Evolutionary conservation across 768 basidiomycete species (phyloP).

Genomic region (Amanita molliuscula): DNA sequence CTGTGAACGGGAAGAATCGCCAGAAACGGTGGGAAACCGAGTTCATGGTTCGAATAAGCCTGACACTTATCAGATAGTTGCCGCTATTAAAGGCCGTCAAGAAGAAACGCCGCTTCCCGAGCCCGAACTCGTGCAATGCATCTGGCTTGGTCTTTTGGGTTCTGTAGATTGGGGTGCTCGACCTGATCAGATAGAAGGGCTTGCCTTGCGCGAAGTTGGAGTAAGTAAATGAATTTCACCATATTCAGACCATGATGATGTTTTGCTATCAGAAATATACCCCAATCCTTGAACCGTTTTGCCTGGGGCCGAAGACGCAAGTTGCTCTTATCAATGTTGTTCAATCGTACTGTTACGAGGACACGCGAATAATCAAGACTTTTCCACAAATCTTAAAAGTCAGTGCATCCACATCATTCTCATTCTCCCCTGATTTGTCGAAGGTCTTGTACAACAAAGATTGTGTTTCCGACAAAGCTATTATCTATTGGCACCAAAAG

Average conservation of each 20-base stretch:
- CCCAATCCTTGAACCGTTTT: slow-evolving; percentile 85
- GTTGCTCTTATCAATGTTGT: slow-evolving; percentile 92
- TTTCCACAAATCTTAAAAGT: slow-evolving; percentile 90
- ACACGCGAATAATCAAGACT: slow-evolving; percentile 88
- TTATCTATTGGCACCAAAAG: slow-evolving; percentile 97
- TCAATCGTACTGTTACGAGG: slow-evolving; percentile 94
- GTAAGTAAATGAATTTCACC: slow-evolving; percentile 33
- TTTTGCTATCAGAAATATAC: slow-evolving; percentile 56
- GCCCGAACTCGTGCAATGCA: slow-evolving; percentile 73
- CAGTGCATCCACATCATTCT: slow-evolving; percentile 21
- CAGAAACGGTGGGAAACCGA: slow-evolving; percentile 44
- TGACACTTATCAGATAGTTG: slow-evolving; percentile 48
- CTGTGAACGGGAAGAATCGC: slow-evolving; percentile 57
- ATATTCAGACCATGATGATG: neutral
- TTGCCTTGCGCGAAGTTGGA: slow-evolving; percentile 80
- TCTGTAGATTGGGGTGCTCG: slow-evolving; percentile 84
- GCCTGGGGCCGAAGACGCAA: slow-evolving; percentile 78
- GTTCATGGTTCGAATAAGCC: slow-evolving; percentile 5
- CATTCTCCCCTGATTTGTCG: neutral
- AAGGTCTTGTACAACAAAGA: slow-evolving; percentile 94
- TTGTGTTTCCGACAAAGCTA: slow-evolving; percentile 90
- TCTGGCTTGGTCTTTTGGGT: slow-evolving; percentile 88
- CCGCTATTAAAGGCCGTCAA: slow-evolving; percentile 59
- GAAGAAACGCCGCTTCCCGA: slow-evolving; percentile 81
- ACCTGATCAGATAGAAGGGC: slow-evolving; percentile 85